A percentile compares a stretch with the other conserved stretches of the same genome.
These are phyloP conservation scores for Thoreauomyces humboldtii DNA, from an alignment of 192 early-diverging fungal species.

Conservation along the genomic window DNA sequence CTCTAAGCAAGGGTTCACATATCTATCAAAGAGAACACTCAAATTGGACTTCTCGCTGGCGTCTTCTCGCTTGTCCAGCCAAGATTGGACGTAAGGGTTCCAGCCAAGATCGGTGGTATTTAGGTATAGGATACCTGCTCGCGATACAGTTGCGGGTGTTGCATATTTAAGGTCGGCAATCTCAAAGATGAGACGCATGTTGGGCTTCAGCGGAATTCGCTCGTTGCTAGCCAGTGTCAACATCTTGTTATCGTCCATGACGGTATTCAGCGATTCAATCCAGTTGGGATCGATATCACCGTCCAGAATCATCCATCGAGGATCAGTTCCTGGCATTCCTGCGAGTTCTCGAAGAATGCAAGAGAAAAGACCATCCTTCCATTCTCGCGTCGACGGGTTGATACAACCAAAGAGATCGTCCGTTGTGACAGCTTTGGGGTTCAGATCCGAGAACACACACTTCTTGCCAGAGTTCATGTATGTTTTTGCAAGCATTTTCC, in stretches of 20 bases:
- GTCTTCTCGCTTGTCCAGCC: slow-evolving; percentile 66
- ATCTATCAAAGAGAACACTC: slow-evolving; percentile 59
- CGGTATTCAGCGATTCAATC: slow-evolving; percentile 68
- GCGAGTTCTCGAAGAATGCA: slow-evolving; percentile 61
- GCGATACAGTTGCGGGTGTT: slow-evolving; percentile 68
- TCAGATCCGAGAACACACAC: slow-evolving; percentile 55
- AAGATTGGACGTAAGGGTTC: slow-evolving; percentile 67
- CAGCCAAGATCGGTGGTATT: slow-evolving; percentile 63
- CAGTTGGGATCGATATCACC: slow-evolving; percentile 69
- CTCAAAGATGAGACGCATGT: slow-evolving; percentile 66
- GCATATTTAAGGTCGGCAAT: slow-evolving; percentile 67
- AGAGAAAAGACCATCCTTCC: slow-evolving; percentile 69
- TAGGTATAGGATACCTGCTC: slow-evolving; percentile 66
- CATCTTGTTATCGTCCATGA: slow-evolving; percentile 74
- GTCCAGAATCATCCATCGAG: slow-evolving; percentile 65
- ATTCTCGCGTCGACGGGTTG: slow-evolving; percentile 64
- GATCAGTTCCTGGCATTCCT: slow-evolving; percentile 53
- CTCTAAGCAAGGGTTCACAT: slow-evolving; percentile 59
- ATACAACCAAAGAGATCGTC: slow-evolving; percentile 69
- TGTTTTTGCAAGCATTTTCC: slow-evolving; percentile 64
- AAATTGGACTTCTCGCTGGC: slow-evolving; percentile 56
- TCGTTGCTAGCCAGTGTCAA: slow-evolving; percentile 63
- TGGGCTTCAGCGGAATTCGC: slow-evolving; percentile 63
- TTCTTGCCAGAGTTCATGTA: slow-evolving; percentile 58
- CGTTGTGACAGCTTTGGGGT: slow-evolving; percentile 66